Base-by-base conservation (phyloP, 1,139 yeast genomes). In the Nakaseomyces kungkrabaensis region DNA sequence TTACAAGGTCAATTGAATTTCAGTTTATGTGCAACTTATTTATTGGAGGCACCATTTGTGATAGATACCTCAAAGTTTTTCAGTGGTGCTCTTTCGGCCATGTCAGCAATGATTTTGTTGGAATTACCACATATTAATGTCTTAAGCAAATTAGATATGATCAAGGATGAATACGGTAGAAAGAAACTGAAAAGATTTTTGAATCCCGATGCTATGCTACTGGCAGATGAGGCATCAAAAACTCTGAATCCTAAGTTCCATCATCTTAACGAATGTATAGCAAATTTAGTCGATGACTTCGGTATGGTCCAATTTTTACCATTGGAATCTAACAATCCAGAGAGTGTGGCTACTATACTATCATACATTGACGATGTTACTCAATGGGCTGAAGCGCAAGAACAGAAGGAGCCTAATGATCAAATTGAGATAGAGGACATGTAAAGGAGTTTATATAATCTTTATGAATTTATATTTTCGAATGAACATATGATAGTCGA, bases 251-350 rank as follows among this genome's bases (percentile, higher is more conserved):
- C 96, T 34, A 82, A 77, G 60, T 92, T 81, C 61, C 77, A 82
- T 43, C 79, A 74, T 54, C 75, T 92, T 53, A 92, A 88, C 65
- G 78, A 78, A 58, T 77, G 92, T 31, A 89, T 92, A 58, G 97
- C 97, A 0, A 81, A 85, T 56, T 73, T 92, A 58, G 90, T 87
- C 36, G 97, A 94, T 65, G 99, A 94, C 63, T 92, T 92, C 67
- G 97, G 98, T 7, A 92, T 92, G 99, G 97, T 92, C 3, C 97
- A 92, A 64, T 92, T 89, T 63, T 71, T 92, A 56, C 97, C 98
- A 0, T 73, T 92, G 55, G 94, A 88, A 61, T 83, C 96, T 46
- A 76, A 82, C 45, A 83, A 85, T 63, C 84, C 89, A 42, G 90
- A 83, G 47, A 78, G 89, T 46, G 84, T 92, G 22, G 80, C 84